Conservation (phyloP, 345 rosid species). For the Gossypium herbaceum region DNA sequence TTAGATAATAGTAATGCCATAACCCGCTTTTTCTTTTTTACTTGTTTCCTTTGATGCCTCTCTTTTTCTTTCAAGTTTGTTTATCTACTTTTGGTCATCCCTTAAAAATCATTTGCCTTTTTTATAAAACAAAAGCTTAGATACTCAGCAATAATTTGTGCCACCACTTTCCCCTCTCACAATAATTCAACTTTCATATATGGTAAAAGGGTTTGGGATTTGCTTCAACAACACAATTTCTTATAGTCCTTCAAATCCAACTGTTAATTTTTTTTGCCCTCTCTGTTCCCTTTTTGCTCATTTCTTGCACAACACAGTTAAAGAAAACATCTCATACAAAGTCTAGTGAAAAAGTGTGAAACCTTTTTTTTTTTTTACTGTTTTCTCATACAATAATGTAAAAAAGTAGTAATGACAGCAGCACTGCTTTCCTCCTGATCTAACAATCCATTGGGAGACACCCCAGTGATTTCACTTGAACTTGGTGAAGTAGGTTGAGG, state of each 20-base stretch:
- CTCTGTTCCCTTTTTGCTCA: background rate
- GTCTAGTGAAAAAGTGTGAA: background rate
- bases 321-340: slow-evolving; percentile 15
- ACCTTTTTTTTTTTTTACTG: background rate
- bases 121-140: slow-evolving; percentile 14
- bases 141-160: slow-evolving; percentile 16
- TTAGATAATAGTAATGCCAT: background rate
- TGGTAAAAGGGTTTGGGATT: background rate
- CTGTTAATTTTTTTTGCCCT: background rate
- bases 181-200: slow-evolving; percentile 13
- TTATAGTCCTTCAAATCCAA: slow-evolving; percentile 5
- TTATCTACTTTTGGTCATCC: slow-evolving; percentile 19
- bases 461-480: slow-evolving; percentile 42
- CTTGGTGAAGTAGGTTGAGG: slow-evolving; percentile 56
- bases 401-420: slow-evolving; percentile 6
- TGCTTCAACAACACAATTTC: slow-evolving; percentile 26
- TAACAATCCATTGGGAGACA: slow-evolving; percentile 20
- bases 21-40: background rate
- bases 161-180: slow-evolving; percentile 20
- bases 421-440: slow-evolving; percentile 36
- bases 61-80: background rate
- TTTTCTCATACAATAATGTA: slow-evolving; percentile 21
- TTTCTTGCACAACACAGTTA: slow-evolving; percentile 14
- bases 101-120: slow-evolving; percentile 29
- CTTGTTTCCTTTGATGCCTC: slow-evolving; percentile 24